Percentiles rank a stretch among this genome's conserved stretches.
Evolutionary conservation across 2,329 filamentous ascomycete genomes (phyloP).

Genomic region (Colletotrichum liaoningense): DNA sequence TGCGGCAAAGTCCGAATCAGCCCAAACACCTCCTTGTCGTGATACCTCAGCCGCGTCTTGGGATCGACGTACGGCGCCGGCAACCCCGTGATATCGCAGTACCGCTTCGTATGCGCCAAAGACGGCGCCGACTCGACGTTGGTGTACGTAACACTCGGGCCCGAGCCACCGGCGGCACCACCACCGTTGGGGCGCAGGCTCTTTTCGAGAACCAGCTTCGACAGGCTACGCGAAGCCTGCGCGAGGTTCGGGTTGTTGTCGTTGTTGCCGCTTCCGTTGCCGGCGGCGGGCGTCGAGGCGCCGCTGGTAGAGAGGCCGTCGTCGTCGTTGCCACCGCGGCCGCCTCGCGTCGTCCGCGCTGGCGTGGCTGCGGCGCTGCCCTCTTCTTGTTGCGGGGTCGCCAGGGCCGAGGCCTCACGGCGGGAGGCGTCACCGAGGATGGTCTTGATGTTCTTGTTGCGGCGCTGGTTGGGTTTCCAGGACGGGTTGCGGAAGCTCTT

Average conservation of each 20-base stretch:
- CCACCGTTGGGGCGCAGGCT: conserved; percentile 62
- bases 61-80: conserved; percentile 94
- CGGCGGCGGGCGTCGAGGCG: conserved; percentile 65
- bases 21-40: conserved; percentile 91
- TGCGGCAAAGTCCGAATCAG: conserved; percentile 85
- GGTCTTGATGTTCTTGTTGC: conserved; percentile 99
- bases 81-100: conserved; percentile 95
- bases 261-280: conserved; percentile 45
- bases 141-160: conserved; percentile 87
- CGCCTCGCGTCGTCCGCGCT: conserved; percentile 42
- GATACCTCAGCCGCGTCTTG: conserved; percentile 92
- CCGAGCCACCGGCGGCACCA: conserved; percentile 53
- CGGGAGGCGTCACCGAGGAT: conserved; percentile 90
- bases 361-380: conserved; percentile 80
- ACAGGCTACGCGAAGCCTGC: conserved; percentile 88
- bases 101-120: conserved; percentile 84
- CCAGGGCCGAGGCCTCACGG: conserved; percentile 82
- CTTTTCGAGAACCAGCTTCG: conserved; percentile 89
- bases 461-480: conserved; percentile 93
- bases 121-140: conserved; percentile 97
- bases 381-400: conserved; percentile 78
- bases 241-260: conserved; percentile 76
- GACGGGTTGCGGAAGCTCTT: conserved; percentile 90
- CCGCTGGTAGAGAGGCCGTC: conserved; percentile 68
- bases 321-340: conserved; percentile 41